Evolutionary conservation across 768 basidiomycete species (phyloP), one percentile per base, ranked within the genome.

Genomic region (Scleroderma citrinum): DNA sequence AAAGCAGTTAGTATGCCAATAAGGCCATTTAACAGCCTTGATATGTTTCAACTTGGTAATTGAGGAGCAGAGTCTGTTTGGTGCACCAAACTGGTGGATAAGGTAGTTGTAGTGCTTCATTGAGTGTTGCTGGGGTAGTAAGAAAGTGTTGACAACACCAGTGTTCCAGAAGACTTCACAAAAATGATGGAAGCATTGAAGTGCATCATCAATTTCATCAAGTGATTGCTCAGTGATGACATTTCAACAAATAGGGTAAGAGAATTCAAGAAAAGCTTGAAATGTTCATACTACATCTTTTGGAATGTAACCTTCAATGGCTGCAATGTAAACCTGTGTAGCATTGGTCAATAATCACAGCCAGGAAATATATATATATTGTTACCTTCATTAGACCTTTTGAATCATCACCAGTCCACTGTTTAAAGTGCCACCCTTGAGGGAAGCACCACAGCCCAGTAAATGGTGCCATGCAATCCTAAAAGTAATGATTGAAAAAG

Each of bases 21-120:
- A 72, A 1, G 68, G 70, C 36, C 67, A 37, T 44, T 72, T 72
- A 2, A 72, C 65, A 5, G 65, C 67, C 8, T 59, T 64, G 44
- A 70, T 69, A 34, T 69, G 70, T 20, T 64, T 66, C 0, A 59
- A 59, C 26, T 72, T 67, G 0, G 65, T 72, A 16, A 70, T 71
- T 0, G 63, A 72, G 0, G 62, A 68, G 36, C 69, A 71, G 3
- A 71, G 60, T 0, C 71, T 65, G 43, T 71, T 69, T 1, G 65
- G 69, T 1, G 62, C 55, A 3, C 65, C 65, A 49, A 68, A 71
- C 2, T 56, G 43, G 2, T 10, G 19, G 31, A 70, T 68, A 2
- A 60, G 26, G 0, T 24, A 29, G 1, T n/a, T 20, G 31, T 68
- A 72, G 29, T 72, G 71, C 1, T 40, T 34, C 2, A 71, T 46